Evolutionary conservation across 768 basidiomycete genomes (phyloP).

Genomic region (Phanerochaete sordida): DNA sequence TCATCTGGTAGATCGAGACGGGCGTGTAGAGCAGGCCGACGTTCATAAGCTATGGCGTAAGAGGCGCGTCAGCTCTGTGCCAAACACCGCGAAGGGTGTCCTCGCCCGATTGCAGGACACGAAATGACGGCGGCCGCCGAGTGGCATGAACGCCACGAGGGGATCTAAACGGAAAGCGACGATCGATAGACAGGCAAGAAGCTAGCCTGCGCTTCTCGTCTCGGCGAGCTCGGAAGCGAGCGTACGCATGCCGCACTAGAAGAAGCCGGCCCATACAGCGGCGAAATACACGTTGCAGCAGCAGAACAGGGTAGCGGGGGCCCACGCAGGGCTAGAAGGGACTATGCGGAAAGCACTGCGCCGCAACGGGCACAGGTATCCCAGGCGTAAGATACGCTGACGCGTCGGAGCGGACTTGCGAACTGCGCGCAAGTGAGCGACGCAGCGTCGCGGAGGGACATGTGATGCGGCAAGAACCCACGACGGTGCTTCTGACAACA

Average conservation of each 20-base stretch:
- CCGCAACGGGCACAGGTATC: not conserved
- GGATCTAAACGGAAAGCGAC: not conserved
- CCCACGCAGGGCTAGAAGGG: not conserved
- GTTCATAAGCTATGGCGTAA: slow-evolving; percentile 70
- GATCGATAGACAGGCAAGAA: not conserved
- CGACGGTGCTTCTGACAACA: not conserved
- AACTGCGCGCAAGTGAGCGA: not conserved
- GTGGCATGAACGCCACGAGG: not conserved
- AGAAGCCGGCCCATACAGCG: not conserved
- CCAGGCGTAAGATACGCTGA: not conserved
- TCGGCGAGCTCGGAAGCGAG: slow-evolving; percentile 1
- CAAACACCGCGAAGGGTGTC: not conserved
- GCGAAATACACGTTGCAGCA: not conserved
- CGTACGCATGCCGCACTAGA: not conserved
- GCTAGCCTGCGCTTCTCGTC: not conserved
- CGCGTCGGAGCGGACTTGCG: not conserved
- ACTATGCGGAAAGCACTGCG: not conserved
- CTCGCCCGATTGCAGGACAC: no score
- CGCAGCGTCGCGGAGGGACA: not conserved
- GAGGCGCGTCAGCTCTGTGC: not conserved
- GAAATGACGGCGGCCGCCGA: no score
- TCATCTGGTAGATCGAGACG: slow-evolving; percentile 98
- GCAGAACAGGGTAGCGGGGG: not conserved
- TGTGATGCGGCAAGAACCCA: not conserved
- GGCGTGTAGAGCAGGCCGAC: slow-evolving; percentile 94